Conservation (phyloP, 768 basidiomycete species). For the Tephrocybe sp. region DNA sequence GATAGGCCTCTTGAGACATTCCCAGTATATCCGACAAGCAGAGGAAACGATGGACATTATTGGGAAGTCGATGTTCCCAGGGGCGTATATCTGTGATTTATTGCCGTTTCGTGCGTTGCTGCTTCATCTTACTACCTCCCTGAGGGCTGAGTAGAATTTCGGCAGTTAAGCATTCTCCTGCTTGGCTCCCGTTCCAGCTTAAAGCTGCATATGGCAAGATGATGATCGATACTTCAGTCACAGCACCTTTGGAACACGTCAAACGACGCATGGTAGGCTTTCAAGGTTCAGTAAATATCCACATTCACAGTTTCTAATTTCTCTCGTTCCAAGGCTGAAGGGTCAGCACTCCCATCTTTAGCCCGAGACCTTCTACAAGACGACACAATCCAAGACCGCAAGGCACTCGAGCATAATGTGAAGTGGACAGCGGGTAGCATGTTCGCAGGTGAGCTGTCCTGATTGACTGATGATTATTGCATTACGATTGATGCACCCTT, state of each 20-base stretch:
- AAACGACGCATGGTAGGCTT: neutral
- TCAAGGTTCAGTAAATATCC: no score
- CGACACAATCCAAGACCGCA: neutral
- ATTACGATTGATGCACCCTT: neutral
- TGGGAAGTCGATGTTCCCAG: constrained; percentile 23
- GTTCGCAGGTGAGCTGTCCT: no score
- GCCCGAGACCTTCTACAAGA: neutral
- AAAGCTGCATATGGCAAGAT: neutral
- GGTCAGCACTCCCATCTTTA: neutral
- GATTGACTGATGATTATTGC: constrained; percentile 8
- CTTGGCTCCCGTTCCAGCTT: constrained; percentile 1
- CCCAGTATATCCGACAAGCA: constrained; percentile 27
- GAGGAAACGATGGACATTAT: constrained; percentile 26
- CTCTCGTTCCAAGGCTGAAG: neutral
- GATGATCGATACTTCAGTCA: neutral
- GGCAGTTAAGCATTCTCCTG: neutral
- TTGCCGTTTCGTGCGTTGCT: constrained; percentile 24
- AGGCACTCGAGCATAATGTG: neutral
- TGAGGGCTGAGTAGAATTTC: no score
- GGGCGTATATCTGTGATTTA: constrained; percentile 28
- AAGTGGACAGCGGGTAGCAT: constrained; percentile 12
- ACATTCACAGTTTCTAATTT: constrained; percentile 10
- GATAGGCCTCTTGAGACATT: neutral
- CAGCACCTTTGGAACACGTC: constrained; percentile 2
- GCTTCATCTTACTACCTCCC: no score